Base-by-base conservation (phyloP, 345 rosid genomes). In the Carallia pectinifolia region DNA sequence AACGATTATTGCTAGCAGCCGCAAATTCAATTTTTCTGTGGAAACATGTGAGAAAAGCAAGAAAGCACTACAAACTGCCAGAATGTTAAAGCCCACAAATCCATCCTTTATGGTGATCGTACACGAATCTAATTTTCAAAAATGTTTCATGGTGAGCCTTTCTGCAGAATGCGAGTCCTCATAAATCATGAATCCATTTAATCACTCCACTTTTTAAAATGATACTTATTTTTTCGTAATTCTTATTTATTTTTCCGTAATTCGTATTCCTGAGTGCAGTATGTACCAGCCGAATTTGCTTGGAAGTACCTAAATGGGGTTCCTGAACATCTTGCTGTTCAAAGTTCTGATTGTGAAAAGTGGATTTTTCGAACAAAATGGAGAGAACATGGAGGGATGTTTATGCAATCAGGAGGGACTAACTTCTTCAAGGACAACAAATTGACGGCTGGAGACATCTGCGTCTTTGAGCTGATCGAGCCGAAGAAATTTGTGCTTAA, bases 391-490 rank as follows among this genome's bases (percentile, higher is more conserved):
- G 7, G 34, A 8, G 19, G 62, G 27, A 4, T 61, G 53, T 6
- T 4, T 5, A 36, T 66, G 6, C 0, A 1, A 5, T 27, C 6
- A 1, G 71, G 71, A 13, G 34, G 65, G 31, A 27, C 5, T 9
- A 53, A 39, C n/a, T 73, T 73, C 61, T 8, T 9, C 17, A 9
- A 12, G 7, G 61, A 52, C 5, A 73, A 73, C 15, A 7, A 39
- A 9, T 66, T 73, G 66, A 50, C 30, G 44, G 61, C 16, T 34
- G 67, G 67, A 15, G 71, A 59, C 37, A 58, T 73, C 5, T 59
- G 76, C 38, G 40, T 66, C 6, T 66, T 73, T 61, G 71, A 73
- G 61, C 70, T 59, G 13, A 66, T 66, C 5, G 30, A 7, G 53
- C 38, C 6, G 3, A 4, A 27, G 6, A 58, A 36, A n/a, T 1